Conservation (phyloP, 2,329 filamentous ascomycete genomes). For the Penicillium frequentans region DNA sequence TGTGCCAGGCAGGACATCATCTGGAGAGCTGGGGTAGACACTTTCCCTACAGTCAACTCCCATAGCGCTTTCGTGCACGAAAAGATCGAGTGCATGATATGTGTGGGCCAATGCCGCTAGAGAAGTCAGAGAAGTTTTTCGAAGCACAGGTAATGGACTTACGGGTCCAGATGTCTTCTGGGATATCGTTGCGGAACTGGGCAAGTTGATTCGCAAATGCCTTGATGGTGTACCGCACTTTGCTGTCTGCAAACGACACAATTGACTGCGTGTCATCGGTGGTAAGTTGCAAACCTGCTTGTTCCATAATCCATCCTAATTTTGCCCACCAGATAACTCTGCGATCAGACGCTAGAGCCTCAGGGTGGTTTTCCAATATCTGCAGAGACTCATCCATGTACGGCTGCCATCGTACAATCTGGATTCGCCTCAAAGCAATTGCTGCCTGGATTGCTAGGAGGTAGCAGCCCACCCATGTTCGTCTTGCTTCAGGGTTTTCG, state of each 20-base stretch:
- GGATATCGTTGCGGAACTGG: conserved; percentile 58
- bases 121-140: neutral
- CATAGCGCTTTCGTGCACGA: conserved; percentile 74
- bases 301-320: conserved; percentile 64
- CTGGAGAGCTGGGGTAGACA: conserved; percentile 40
- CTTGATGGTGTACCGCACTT: conserved; percentile 64
- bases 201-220: conserved; percentile 66
- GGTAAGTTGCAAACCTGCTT: conserved; percentile 65
- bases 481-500: conserved; percentile 57
- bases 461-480: conserved; percentile 63
- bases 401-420: conserved; percentile 60
- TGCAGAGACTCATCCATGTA: conserved; percentile 65
- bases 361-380: conserved; percentile 56
- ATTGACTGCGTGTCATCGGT: conserved; percentile 63
- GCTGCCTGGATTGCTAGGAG: conserved; percentile 59
- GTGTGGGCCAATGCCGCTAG: conserved; percentile 63
- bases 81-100: conserved; percentile 66
- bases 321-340: conserved; percentile 59
- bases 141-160: conserved; percentile 32
- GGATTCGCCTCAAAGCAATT: conserved; percentile 59
- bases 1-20: conserved; percentile 29
- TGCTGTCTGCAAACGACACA: conserved; percentile 58
- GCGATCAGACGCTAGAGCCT: conserved; percentile 58
- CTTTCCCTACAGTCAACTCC: conserved; percentile 59
- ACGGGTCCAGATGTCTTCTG: conserved; percentile 57